Base-by-base conservation (phyloP, 1,284 basidiomycete genomes). In the Crepidotus sp. region DNA sequence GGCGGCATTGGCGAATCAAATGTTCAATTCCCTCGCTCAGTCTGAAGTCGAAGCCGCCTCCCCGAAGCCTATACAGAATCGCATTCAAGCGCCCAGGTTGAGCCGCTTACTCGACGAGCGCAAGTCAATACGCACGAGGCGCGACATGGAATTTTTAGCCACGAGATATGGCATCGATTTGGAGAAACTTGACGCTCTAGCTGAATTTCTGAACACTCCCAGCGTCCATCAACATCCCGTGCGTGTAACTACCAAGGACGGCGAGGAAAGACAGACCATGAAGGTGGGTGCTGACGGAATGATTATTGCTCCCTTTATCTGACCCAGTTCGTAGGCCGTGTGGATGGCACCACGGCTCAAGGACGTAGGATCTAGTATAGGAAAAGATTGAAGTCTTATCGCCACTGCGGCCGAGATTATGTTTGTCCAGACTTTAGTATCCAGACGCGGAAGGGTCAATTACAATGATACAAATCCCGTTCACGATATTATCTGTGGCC, bases 161-260 rank as follows among this genome's bases (percentile, higher is more conserved):
- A 60, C 62, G 42, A 68, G 70, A 54, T 82, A 80, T 59, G 74
- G 69, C 5, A 62, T 93, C 15, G 78, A 82, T 38, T 52, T 65
- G 2, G 65, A 63, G 15, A 74, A 67, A 46, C 57, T 92, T 43
- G 69, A 77, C 39, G 70, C 61, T 10, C 55, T 93, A 19, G 67
- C 76, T 22, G 63, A 69, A 37, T 76, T 72, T 61, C 74, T 91
- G 54, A 90, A 75, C 59, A 83, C 76, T 44, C 83, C 84, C 3
- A 86, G 78, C 57, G 67, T 85, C 6, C 69, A 75, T 29, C 70
- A 70, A 32, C 65, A 65, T 2, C 70, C 72, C 25, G 67, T 68
- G 13, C 68, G 70, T 51, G 66, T 63, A 14, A 67, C 73, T 19
- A 70, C 68, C 18, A 62, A 79, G 49, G 69, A 77, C 18, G 84